These are phyloP conservation scores for Conticribra weissflogii DNA, from an alignment of 108 stramenopile species.

Conservation along the genomic window DNA sequence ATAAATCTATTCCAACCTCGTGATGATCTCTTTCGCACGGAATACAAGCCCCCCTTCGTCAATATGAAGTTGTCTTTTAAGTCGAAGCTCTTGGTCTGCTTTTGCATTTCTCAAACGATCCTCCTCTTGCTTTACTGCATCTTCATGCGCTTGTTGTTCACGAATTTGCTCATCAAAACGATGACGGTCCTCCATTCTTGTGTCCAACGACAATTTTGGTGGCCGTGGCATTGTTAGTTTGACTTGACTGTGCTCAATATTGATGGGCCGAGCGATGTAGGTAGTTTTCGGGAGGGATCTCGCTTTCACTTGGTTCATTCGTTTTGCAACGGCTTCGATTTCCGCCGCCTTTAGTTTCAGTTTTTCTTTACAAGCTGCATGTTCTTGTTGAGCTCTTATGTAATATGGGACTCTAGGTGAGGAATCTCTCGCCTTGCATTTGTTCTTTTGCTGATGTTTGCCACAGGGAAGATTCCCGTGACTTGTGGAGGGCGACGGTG, in stretches of 20 bases:
- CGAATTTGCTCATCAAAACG: slow-evolving; percentile 27
- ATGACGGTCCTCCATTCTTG: slow-evolving; percentile 24
- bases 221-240: slow-evolving; percentile 12
- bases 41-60: slow-evolving; percentile 39
- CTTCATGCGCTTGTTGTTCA: slow-evolving; percentile 7
- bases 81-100: slow-evolving; percentile 31
- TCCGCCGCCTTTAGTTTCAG: slow-evolving; percentile 9
- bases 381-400: slow-evolving; percentile 23
- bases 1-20: slow-evolving; percentile 16
- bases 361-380: slow-evolving; percentile 16
- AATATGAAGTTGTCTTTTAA: slow-evolving; percentile 7
- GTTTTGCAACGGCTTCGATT: background rate
- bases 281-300: slow-evolving; percentile 32
- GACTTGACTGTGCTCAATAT: background rate
- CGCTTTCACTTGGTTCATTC: slow-evolving; percentile 15
- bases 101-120: slow-evolving; percentile 3
- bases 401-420: slow-evolving; percentile 23
- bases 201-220: slow-evolving; percentile 25
- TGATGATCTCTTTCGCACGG: slow-evolving; percentile 13
- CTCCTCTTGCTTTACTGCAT: slow-evolving; percentile 3
- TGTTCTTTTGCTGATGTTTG: slow-evolving; percentile 11
- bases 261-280: slow-evolving; percentile 12
- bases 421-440: slow-evolving; percentile 18
- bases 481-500: background rate
- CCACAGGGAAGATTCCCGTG: background rate